Conservation (phyloP, 768 basidiomycete species). For the Suillus subluteus region DNA sequence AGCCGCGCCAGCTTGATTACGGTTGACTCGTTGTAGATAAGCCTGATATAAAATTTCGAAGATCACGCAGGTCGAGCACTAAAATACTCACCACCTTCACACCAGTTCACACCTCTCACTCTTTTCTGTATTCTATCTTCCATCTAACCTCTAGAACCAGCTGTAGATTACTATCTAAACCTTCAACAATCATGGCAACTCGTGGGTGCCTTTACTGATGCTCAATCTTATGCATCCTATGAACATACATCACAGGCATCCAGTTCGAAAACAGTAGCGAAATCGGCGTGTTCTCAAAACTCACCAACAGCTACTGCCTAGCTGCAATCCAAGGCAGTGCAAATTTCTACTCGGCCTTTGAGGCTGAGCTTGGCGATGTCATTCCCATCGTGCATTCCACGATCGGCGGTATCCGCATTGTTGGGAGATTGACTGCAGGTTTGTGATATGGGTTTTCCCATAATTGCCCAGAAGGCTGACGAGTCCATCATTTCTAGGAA, state of each 20-base stretch:
- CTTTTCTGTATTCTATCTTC: conserved; percentile 13
- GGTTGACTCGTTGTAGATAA: conserved; percentile 9
- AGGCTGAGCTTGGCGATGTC: conserved; percentile 90
- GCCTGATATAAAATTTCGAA: neutral
- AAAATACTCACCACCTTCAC: neutral
- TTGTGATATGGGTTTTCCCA: conserved; percentile 15
- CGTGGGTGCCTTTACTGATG: conserved; percentile 46
- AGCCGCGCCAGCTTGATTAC: neutral
- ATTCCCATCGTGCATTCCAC: conserved; percentile 96
- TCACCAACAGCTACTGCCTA: conserved; percentile 98
- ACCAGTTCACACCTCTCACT: neutral
- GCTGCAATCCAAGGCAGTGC: conserved; percentile 91
- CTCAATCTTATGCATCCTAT: conserved; percentile 9
- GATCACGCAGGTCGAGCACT: neutral
- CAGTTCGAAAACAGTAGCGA: conserved; percentile 96
- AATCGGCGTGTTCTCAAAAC: conserved; percentile 95
- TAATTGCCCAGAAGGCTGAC: neutral
- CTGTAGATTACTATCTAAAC: conserved; percentile 10
- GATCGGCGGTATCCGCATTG: conserved; percentile 92
- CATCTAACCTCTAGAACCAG: neutral
- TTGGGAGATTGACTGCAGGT: conserved; percentile 94
- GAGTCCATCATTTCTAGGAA: conserved; percentile 52
- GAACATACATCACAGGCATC: conserved; percentile 55
- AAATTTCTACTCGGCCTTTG: conserved; percentile 98
- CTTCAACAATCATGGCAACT: conserved; percentile 55